These are phyloP conservation scores for Nicotiana benthamiana DNA, from an alignment of 257 asterid species.

Conservation along the genomic window DNA sequence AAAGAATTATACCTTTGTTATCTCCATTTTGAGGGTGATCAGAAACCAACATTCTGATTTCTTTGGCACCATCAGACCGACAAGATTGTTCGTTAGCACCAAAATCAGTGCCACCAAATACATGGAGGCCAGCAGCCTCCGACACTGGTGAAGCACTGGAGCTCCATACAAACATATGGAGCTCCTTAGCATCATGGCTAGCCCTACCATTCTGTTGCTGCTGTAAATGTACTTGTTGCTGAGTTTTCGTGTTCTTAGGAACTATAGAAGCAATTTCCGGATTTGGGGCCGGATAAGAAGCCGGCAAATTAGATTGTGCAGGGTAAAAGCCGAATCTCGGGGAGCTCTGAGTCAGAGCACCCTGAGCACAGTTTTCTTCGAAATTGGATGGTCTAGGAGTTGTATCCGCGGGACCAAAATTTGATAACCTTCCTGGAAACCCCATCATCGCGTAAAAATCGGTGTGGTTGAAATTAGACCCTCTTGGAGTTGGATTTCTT, in stretches of 20 bases:
- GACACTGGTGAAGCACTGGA: slow-evolving; percentile 94
- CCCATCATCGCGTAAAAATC: slow-evolving; percentile 58
- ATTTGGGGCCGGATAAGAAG: slow-evolving; percentile 82
- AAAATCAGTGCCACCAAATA: slow-evolving; percentile 39
- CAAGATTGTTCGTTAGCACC: slow-evolving; percentile 61
- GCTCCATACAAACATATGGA: slow-evolving; percentile 99
- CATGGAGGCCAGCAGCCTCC: slow-evolving; percentile 43
- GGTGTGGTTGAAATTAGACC: slow-evolving; percentile 38
- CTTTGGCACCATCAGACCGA: slow-evolving; percentile 80
- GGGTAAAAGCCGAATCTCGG: slow-evolving; percentile 69
- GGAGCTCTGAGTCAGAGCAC: slow-evolving; percentile 35
- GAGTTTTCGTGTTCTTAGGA: slow-evolving; percentile 33
- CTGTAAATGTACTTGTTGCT: slow-evolving; percentile 9
- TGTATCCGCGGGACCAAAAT: slow-evolving; percentile 37
- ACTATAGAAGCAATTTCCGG: slow-evolving; percentile 63
- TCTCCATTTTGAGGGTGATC: slow-evolving; percentile 87
- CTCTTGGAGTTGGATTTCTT: slow-evolving; percentile 42
- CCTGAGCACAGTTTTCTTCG: slow-evolving; percentile 67
- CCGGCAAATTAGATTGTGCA: slow-evolving; percentile 23
- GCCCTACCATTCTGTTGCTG: slow-evolving; percentile 28
- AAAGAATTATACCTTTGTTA: slow-evolving; percentile 40
- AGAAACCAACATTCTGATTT: slow-evolving; percentile 64
- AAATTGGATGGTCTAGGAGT: slow-evolving; percentile 87
- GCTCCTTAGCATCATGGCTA: slow-evolving; percentile 75
- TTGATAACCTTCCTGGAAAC: slow-evolving; percentile 18